These are phyloP conservation scores for Wickerhamomyces mucosus DNA, from an alignment of 805 yeast species.

Conservation along the genomic window DNA sequence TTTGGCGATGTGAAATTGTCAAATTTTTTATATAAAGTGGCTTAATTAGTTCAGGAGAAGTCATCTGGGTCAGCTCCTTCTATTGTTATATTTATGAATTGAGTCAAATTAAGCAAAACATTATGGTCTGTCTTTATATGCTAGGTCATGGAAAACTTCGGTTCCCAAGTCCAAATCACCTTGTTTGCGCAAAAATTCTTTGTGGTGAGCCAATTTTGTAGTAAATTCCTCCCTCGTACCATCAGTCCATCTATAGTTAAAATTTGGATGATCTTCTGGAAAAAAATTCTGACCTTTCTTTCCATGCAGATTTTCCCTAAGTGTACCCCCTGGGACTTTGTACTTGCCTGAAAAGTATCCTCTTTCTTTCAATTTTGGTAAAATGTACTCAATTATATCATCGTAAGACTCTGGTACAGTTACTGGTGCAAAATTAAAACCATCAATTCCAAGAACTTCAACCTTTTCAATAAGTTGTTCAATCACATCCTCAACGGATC, in stretches of 20 bases:
- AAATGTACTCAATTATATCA: slow-evolving; percentile 26
- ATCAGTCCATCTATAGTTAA: slow-evolving; percentile 10
- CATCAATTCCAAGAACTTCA: slow-evolving; percentile 32
- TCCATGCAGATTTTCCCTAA: slow-evolving; percentile 8
- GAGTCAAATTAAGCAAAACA: no score
- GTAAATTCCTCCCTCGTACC: slow-evolving; percentile 2
- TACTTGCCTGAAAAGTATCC: slow-evolving; percentile 28
- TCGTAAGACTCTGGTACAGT: slow-evolving; percentile 30
- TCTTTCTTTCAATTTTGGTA: slow-evolving; percentile 28
- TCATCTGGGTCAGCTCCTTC: no score
- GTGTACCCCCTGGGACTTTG: slow-evolving; percentile 22
- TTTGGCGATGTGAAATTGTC: no score
- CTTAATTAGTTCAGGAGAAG: no score
- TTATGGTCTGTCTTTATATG: no score
- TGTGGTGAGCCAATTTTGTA: not conserved
- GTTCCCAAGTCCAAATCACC: no score
- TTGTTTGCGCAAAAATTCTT: no score
- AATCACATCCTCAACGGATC: slow-evolving; percentile 28
- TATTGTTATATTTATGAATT: no score
- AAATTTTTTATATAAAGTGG: no score
- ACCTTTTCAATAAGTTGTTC: slow-evolving; percentile 28
- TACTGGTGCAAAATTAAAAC: slow-evolving; percentile 28
- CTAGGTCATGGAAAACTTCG: no score
- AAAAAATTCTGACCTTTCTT: slow-evolving; percentile 6
- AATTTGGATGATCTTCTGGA: slow-evolving; percentile 4